These are phyloP conservation scores for Apiospora kogelbergensis DNA, from an alignment of 2,329 filamentous ascomycete genomes.

Conservation along the genomic window DNA sequence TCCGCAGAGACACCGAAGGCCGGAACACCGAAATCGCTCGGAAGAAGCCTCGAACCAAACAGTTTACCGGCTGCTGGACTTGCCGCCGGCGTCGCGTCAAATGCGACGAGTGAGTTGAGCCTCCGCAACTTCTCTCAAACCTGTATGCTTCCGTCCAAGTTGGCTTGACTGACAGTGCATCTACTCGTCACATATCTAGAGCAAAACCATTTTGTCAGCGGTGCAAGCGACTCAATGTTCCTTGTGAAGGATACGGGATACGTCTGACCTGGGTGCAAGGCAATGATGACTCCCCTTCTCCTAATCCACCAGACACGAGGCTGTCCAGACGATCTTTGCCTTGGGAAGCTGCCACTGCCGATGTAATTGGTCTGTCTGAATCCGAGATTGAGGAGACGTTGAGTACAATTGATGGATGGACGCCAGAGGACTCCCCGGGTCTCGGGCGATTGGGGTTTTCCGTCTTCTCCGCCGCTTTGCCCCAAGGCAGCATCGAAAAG, in stretches of 20 bases:
- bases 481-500: neutral
- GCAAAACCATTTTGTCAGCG: conserved; percentile 14
- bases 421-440: neutral
- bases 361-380: conserved; percentile 8
- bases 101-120: conserved; percentile 17
- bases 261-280: conserved; percentile 19
- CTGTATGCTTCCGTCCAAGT: too few relatives aligned
- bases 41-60: conserved; percentile 1
- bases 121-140: neutral
- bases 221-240: conserved; percentile 13
- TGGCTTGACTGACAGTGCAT: neutral
- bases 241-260: conserved; percentile 22
- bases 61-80: conserved; percentile 11
- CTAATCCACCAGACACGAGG: neutral
- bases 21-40: neutral
- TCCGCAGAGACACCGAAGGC: neutral
- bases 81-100: conserved; percentile 16
- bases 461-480: neutral
- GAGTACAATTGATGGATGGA: conserved; percentile 17
- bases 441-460: conserved; percentile 9
- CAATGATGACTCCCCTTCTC: neutral
- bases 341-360: neutral
- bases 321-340: neutral
- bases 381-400: conserved; percentile 11
- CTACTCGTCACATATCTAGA: neutral